Percentiles rank a stretch among this genome's conserved stretches.
Evolutionary conservation across 2,329 filamentous ascomycete species (phyloP).

Genomic region (Phaeophleospora eucalypticola): DNA sequence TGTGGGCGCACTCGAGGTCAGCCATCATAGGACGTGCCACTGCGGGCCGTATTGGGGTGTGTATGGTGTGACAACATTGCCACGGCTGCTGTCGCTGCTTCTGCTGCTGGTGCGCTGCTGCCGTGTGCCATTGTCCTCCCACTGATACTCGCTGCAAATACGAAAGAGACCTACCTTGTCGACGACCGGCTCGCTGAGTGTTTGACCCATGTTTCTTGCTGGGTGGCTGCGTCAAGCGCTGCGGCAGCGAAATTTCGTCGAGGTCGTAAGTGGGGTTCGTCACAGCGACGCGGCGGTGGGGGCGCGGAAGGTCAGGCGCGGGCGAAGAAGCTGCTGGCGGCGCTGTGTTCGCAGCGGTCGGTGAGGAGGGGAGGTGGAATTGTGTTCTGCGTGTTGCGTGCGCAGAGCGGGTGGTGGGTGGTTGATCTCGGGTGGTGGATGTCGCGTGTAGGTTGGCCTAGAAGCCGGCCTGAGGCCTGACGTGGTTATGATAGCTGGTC

Average conservation of each 20-base stretch:
- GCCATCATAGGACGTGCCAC: conserved; percentile 2
- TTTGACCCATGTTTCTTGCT: conserved; percentile 79
- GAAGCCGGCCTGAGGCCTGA: too few relatives aligned
- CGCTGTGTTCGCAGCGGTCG: background rate
- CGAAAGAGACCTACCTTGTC: conserved; percentile 73
- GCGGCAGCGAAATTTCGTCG: conserved; percentile 4
- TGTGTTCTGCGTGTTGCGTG: background rate
- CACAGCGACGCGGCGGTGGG: background rate
- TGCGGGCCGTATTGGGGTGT: background rate
- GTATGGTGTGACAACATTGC: background rate
- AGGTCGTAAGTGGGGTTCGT: background rate
- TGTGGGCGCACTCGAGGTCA: conserved; percentile 36
- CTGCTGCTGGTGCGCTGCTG: background rate
- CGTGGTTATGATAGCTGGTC: too few relatives aligned
- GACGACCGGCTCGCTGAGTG: conserved; percentile 95
- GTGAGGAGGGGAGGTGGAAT: background rate
- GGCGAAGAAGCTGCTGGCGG: background rate
- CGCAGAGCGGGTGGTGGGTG: too few relatives aligned
- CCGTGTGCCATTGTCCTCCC: background rate
- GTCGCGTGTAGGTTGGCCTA: too few relatives aligned
- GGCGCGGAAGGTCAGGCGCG: background rate
- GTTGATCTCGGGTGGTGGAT: too few relatives aligned
- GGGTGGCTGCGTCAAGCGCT: background rate
- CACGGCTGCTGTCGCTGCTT: background rate
- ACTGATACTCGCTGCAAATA: background rate